Evolutionary conservation across 768 basidiomycete species (phyloP).

Genomic region (Pisolithus tinctorius): DNA sequence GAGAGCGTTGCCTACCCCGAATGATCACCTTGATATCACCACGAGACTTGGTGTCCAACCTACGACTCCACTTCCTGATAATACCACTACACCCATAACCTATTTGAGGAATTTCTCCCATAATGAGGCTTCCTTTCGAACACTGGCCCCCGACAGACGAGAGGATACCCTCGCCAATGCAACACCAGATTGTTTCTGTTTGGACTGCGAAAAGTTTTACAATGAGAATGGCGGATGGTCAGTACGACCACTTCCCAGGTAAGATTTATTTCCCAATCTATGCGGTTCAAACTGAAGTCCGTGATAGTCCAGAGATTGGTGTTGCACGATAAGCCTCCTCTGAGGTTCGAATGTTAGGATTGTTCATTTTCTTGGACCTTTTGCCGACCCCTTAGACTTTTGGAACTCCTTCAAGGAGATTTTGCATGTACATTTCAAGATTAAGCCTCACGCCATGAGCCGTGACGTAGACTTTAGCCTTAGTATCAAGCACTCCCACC

Average conservation of each 20-base stretch:
- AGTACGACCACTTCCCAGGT: neutral
- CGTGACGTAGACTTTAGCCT: too few relatives aligned
- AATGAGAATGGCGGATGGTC: neutral
- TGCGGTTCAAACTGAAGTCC: neutral
- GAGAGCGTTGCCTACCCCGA: neutral
- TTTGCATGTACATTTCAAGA: too few relatives aligned
- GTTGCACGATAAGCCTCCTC: neutral
- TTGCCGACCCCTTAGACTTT: neutral
- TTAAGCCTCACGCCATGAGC: too few relatives aligned
- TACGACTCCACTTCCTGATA: slow-evolving; percentile 5
- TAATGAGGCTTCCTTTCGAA: slow-evolving; percentile 9
- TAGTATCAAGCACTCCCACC: too few relatives aligned
- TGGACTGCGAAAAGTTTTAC: slow-evolving; percentile 6
- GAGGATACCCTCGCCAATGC: slow-evolving; percentile 15
- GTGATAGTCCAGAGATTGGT: neutral
- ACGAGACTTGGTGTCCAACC: neutral
- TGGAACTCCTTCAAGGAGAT: neutral
- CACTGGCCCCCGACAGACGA: slow-evolving; percentile 6
- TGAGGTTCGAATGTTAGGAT: too few relatives aligned
- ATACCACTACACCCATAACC: neutral
- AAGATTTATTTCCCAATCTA: neutral
- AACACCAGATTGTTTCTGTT: slow-evolving; percentile 20
- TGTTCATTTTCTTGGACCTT: too few relatives aligned
- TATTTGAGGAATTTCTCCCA: neutral
- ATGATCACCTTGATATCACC: slow-evolving; percentile 3